Conservation (phyloP, 169 alveolate species). For the Cryptosporidium tyzzeri region DNA sequence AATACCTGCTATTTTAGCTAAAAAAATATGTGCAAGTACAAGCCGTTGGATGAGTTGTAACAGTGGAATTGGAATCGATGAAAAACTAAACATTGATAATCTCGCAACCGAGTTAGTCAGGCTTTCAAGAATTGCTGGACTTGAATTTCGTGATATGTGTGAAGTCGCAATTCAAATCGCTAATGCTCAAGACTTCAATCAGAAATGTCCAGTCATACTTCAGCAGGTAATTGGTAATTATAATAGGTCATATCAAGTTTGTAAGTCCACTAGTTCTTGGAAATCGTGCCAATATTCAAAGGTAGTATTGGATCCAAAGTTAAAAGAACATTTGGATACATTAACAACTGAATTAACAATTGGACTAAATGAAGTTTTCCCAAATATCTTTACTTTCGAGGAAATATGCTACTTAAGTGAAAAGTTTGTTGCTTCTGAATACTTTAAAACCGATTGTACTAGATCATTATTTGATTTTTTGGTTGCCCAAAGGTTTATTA, state of each 20-base stretch:
- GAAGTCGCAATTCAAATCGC: slow-evolving; percentile 64
- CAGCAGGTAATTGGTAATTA: slow-evolving; percentile 42
- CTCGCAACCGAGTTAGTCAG: slow-evolving; percentile 66
- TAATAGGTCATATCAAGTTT: slow-evolving; percentile 55
- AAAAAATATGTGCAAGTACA: slow-evolving; percentile 68
- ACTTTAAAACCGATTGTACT: slow-evolving; percentile 53
- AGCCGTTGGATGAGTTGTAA: slow-evolving; percentile 75
- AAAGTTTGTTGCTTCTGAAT: slow-evolving; percentile 68
- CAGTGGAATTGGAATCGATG: slow-evolving; percentile 31
- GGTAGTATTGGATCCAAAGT: slow-evolving; percentile 27
- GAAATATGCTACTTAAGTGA: slow-evolving; percentile 58
- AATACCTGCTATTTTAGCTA: slow-evolving; percentile 44
- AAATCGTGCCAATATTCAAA: slow-evolving; percentile 55
- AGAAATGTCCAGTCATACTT: slow-evolving; percentile 64
- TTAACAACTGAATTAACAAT: slow-evolving; percentile 52
- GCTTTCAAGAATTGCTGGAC: slow-evolving; percentile 59
- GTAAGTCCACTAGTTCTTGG: slow-evolving; percentile 72
- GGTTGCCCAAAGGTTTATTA: slow-evolving; percentile 16
- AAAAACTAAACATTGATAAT: slow-evolving; percentile 49
- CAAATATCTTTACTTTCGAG: slow-evolving; percentile 39
- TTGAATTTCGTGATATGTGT: slow-evolving; percentile 75
- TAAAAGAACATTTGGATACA: slow-evolving; percentile 48
- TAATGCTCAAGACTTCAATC: slow-evolving; percentile 54
- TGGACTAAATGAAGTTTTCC: slow-evolving; percentile 55
- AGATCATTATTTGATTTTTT: slow-evolving; percentile 9